These are phyloP conservation scores for Clavariopsis aquatica DNA, from an alignment of 495 filamentous ascomycete genomes.

Conservation along the genomic window DNA sequence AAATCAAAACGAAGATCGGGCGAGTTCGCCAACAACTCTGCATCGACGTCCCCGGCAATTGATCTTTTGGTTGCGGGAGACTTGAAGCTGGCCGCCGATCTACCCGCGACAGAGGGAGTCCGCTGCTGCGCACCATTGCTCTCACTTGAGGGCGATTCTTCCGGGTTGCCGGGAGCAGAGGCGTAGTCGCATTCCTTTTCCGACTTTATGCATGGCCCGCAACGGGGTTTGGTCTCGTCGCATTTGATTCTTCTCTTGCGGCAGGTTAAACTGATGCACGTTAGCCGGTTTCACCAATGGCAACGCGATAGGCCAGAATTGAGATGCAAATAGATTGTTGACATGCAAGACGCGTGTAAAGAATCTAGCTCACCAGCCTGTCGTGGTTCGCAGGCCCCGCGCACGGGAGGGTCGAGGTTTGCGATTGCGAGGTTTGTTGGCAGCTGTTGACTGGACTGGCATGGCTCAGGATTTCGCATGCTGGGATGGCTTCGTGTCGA, in stretches of 20 bases:
- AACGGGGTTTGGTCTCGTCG: constrained; percentile 26
- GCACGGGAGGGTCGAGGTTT: constrained; percentile 25
- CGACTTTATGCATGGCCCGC: constrained; percentile 24
- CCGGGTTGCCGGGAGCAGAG: not conserved
- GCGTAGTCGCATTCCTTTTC: constrained; percentile 16
- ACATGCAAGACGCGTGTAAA: not conserved
- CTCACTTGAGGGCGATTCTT: not conserved
- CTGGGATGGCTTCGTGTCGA: constrained; percentile 17
- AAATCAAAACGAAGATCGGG: constrained; percentile 25
- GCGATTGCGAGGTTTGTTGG: constrained; percentile 7
- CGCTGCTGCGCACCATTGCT: not conserved
- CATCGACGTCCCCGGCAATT: constrained; percentile 15
- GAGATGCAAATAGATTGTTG: not conserved
- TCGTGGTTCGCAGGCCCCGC: constrained; percentile 23
- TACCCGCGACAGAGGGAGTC: not conserved
- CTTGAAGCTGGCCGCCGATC: not conserved
- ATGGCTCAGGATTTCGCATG: constrained; percentile 7
- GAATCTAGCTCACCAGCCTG: constrained; percentile 22
- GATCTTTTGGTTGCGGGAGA: constrained; percentile 4
- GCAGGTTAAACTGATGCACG: constrained; percentile 15
- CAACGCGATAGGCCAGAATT: not conserved
- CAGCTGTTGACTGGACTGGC: constrained; percentile 13
- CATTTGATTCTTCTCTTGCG: constrained; percentile 29
- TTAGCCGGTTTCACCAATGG: not conserved
- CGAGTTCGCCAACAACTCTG: constrained; percentile 8